These are phyloP conservation scores for Nannochloropsis gaditana DNA, from an alignment of 108 stramenopile genomes.

Conservation along the genomic window DNA sequence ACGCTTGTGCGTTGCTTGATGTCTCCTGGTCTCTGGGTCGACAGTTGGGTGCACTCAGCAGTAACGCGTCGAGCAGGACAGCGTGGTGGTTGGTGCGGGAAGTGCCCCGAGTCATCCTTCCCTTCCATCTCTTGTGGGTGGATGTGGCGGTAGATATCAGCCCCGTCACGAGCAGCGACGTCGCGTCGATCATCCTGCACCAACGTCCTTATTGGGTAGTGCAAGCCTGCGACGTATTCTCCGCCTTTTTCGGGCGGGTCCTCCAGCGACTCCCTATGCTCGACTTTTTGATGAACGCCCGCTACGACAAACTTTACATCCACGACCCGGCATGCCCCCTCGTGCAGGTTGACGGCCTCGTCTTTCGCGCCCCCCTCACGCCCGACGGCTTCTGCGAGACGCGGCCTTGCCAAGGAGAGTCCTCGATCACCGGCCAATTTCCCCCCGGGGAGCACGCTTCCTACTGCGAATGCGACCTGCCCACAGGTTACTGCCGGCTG, in stretches of 20 bases:
- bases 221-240: neutral
- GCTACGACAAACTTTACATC: neutral
- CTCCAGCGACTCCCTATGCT: neutral
- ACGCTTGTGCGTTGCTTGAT: conserved; percentile 8
- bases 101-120: neutral
- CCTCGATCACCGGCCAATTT: neutral
- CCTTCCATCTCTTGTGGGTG: neutral
- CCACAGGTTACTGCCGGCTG: neutral
- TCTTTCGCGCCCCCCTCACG: neutral
- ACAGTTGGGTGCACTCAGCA: neutral
- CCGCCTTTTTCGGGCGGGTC: neutral
- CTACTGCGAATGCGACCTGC: conserved; percentile 7
- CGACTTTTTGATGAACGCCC: conserved; percentile 10
- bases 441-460: neutral
- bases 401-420: neutral
- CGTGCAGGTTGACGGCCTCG: neutral
- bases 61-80: conserved; percentile 8
- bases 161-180: neutral
- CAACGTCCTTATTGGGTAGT: neutral
- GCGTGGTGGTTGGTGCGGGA: neutral
- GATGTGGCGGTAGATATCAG: neutral
- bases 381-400: conserved; percentile 8
- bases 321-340: neutral
- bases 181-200: neutral
- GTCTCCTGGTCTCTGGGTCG: neutral